phyloP scores from a whole-genome alignment of 768 basidiomycete species.

The Asterophora lycoperdoides region DNA sequence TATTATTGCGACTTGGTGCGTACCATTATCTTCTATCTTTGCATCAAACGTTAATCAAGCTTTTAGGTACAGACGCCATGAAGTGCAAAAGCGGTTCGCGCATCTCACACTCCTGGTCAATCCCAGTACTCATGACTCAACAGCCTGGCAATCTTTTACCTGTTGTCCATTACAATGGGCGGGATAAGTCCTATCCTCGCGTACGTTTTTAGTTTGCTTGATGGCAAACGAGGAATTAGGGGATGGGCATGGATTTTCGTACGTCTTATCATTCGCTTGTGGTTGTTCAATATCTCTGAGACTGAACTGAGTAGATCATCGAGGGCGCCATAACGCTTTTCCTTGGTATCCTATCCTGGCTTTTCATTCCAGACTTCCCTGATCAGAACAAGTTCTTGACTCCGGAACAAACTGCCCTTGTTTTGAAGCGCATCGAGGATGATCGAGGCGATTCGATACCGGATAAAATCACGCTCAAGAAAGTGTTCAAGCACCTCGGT shows the following conservation, averaged over 20 bases:
- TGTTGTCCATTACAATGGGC: constrained; percentile 36
- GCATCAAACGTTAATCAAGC: constrained; percentile 4
- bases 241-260: constrained; percentile 54
- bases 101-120: background rate
- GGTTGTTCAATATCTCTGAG: background rate
- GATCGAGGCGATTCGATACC: constrained; percentile 49
- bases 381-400: constrained; percentile 44
- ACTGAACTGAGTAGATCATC: constrained; percentile 31
- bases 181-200: constrained; percentile 43
- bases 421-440: constrained; percentile 43
- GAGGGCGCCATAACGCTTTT: constrained; percentile 42
- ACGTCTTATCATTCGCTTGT: constrained; percentile 9
- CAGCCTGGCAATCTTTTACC: constrained; percentile 37
- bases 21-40: background rate
- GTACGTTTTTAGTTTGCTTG: constrained; percentile 37
- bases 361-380: constrained; percentile 44
- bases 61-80: constrained; percentile 41
- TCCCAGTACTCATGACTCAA: background rate
- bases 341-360: constrained; percentile 37
- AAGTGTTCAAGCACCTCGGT: constrained; percentile 34
- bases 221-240: constrained; percentile 35
- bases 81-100: constrained; percentile 40
- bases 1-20: constrained; percentile 43
- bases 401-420: constrained; percentile 37
- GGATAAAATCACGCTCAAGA: constrained; percentile 34